Evolutionary conservation across 2,329 filamentous ascomycete genomes (phyloP), one percentile per base, ranked within the genome.

Genomic region (Ceratocystis eucalypticola): DNA sequence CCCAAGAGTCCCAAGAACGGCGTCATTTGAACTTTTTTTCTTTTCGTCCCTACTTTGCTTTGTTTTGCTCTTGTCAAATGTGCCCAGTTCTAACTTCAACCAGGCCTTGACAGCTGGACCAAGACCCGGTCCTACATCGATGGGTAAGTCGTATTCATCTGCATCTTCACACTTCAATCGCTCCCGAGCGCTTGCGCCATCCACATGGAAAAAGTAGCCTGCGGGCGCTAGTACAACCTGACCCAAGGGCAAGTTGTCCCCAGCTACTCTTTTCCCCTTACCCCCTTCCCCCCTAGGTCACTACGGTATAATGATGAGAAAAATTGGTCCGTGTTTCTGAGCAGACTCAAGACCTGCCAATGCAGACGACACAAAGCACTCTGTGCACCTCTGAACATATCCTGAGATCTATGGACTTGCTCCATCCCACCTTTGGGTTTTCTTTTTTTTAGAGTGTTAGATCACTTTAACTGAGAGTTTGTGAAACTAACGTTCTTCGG

Each of bases 261-360:
- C 63, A 55, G 33, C 30, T 25, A 62, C 61, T 62, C 44, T 45
- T 62, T 62, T 28, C 17, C 37, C 2, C 62, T 12, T 17, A 3
- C 28, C 30, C 15, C 41, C 25, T 55, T 25, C 37, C 7, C 50
- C 25, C 22, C 20, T 37, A 22, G 45, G 5, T 65, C 17, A 41
- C 41, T n/a, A 15, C 62, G 69, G 61, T 66, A 69, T 69, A 41
- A 62, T 70, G 88, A 92, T 91, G 89, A 92, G 82, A 88, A 82
- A 81, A 81, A 86, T 92, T 92, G 88, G 89, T 93, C 89, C 89
- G 88, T 93, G 89, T 94, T 93, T 86, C 89, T 84, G 88, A 93
- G 87, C 86, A 86, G 88, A 84, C 83, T 91, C 89, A 93, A 93
- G 88, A 92, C 88, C 89, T 88, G 86, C 85, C 78, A 80, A 76